phyloP scores from a whole-genome alignment of 768 basidiomycete genomes.

The Cytidiella melzeri region DNA sequence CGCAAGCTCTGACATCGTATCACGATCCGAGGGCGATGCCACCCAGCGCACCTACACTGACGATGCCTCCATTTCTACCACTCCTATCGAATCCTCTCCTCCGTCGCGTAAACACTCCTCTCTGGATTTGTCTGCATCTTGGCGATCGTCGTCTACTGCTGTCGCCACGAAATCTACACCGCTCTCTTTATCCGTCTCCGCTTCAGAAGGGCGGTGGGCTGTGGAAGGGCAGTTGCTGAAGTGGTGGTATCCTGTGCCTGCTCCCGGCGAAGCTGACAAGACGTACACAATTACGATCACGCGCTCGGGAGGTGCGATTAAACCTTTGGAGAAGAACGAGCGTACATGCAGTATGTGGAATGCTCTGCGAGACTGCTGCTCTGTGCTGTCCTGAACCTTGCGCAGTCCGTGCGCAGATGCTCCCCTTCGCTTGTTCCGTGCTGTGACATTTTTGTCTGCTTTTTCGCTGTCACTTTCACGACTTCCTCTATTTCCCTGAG shows the following conservation, averaged over 20 bases:
- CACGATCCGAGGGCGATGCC: background rate
- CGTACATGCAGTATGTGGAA: conserved; percentile 5
- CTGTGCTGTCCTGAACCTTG: too few relatives aligned
- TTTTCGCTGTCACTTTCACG: too few relatives aligned
- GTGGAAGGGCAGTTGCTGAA: conserved; percentile 43
- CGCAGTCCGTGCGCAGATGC: too few relatives aligned
- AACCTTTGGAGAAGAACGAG: conserved; percentile 3
- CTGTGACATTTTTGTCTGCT: too few relatives aligned
- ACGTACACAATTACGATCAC: conserved; percentile 27
- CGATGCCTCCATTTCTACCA: conserved; percentile 9
- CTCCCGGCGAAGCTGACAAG: conserved; percentile 21
- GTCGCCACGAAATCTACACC: conserved; percentile 2
- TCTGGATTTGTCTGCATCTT: conserved; percentile 9
- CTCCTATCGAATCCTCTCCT: conserved; percentile 5
- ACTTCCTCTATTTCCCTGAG: too few relatives aligned
- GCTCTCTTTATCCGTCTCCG: conserved; percentile 37
- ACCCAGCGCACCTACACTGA: conserved; percentile 6
- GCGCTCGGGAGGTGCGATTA: conserved; percentile 27
- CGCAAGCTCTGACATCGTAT: conserved; percentile 38
- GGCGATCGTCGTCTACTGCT: conserved; percentile 4
- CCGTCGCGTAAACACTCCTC: conserved; percentile 4
- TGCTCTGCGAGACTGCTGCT: conserved; percentile 1
- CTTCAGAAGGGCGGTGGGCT: conserved; percentile 42
- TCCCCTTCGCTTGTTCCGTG: too few relatives aligned
- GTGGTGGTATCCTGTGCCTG: conserved; percentile 33